Percentiles rank a stretch among this genome's conserved stretches.
Evolutionary conservation across 108 stramenopile genomes (phyloP).

Genomic region (Mayamaea pseudoterrestris): DNA sequence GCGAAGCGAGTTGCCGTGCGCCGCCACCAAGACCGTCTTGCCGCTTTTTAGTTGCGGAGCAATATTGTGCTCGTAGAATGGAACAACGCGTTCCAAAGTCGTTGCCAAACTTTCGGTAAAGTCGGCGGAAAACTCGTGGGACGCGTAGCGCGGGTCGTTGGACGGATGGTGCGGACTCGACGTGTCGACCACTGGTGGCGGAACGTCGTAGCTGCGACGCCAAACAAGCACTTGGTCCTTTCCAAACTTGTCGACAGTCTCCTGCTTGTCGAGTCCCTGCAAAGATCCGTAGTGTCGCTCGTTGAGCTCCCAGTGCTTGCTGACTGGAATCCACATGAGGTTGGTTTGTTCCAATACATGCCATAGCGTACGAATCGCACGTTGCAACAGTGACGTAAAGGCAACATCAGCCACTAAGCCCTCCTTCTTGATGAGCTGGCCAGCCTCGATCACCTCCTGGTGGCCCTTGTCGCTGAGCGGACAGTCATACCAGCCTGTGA

Average conservation of each 20-base stretch:
- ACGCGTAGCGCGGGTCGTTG: slow-evolving; percentile 76
- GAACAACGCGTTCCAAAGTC: slow-evolving; percentile 81
- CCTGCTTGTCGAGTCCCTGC: slow-evolving; percentile 86
- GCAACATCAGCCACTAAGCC: slow-evolving; percentile 69
- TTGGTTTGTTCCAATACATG: slow-evolving; percentile 75
- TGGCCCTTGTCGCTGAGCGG: slow-evolving; percentile 86
- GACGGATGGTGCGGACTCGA: slow-evolving; percentile 57
- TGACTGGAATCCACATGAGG: slow-evolving; percentile 66
- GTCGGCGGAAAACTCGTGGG: slow-evolving; percentile 40
- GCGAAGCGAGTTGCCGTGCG: slow-evolving; percentile 87
- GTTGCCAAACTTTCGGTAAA: slow-evolving; percentile 79
- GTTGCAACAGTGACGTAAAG: slow-evolving; percentile 78
- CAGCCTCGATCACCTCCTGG: slow-evolving; percentile 77
- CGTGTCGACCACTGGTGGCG: slow-evolving; percentile 67
- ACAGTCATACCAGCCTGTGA: slow-evolving; percentile 96
- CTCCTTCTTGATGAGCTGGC: slow-evolving; percentile 46
- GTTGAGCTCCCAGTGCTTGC: slow-evolving; percentile 83
- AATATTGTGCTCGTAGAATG: slow-evolving; percentile 64
- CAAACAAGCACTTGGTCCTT: slow-evolving; percentile 86
- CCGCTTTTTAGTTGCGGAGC: slow-evolving; percentile 71
- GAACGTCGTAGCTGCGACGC: slow-evolving; percentile 85
- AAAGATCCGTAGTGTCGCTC: slow-evolving; percentile 87
- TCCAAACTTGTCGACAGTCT: slow-evolving; percentile 89
- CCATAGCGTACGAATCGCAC: slow-evolving; percentile 81
- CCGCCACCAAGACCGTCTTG: slow-evolving; percentile 74